phyloP scores from a whole-genome alignment of 371 early-diverging fungal genomes.

The Mucor circinelloides region DNA sequence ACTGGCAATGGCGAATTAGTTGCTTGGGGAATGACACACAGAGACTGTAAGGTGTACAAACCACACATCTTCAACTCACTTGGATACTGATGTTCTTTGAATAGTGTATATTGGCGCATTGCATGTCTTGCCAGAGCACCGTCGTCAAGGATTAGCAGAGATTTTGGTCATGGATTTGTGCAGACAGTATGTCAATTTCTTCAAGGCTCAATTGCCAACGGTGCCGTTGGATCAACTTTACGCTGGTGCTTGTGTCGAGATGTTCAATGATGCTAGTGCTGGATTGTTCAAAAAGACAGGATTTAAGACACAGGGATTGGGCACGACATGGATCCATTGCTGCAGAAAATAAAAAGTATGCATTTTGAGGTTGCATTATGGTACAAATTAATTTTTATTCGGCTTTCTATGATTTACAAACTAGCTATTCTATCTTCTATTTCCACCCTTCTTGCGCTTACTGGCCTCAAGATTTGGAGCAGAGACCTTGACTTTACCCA shows the following conservation, averaged over 20 bases:
- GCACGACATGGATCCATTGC: constrained; percentile 3
- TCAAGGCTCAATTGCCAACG: background rate
- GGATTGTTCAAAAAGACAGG: constrained; percentile 5
- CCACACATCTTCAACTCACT: background rate
- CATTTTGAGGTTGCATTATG: too few species aligned
- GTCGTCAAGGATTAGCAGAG: constrained; percentile 13
- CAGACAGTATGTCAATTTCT: constrained; percentile 2
- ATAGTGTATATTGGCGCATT: constrained; percentile 14
- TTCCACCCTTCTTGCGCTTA: constrained; percentile 57
- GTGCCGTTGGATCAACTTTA: background rate
- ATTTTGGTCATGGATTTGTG: background rate
- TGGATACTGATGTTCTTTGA: background rate
- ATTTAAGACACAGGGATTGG: background rate
- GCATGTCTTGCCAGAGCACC: constrained; percentile 12
- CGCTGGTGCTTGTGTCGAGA: constrained; percentile 6
- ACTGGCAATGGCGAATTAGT: constrained; percentile 7
- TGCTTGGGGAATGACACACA: constrained; percentile 19
- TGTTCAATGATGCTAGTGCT: constrained; percentile 4
- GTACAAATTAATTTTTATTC: background rate
- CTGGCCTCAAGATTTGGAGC: constrained; percentile 74
- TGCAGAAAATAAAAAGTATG: constrained; percentile 2
- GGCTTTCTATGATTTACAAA: background rate
- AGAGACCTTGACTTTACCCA: constrained; percentile 87
- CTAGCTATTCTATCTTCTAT: constrained; percentile 12
- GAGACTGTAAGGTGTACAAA: constrained; percentile 10